phyloP scores from a whole-genome alignment of 2,329 filamentous ascomycete genomes.

The Cercospora beticola region DNA sequence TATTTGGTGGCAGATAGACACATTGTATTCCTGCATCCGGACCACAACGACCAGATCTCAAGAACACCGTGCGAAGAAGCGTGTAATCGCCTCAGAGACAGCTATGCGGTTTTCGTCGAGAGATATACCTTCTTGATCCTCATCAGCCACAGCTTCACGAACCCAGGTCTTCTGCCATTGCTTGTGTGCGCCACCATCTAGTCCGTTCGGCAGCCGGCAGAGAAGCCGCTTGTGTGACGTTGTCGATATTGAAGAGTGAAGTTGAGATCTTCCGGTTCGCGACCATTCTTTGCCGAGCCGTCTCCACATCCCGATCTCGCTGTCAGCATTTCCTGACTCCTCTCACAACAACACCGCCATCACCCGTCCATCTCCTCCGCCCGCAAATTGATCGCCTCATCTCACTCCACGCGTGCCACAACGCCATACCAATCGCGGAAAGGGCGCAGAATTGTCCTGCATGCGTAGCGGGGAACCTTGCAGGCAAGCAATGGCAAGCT shows the following conservation, averaged over 20 bases:
- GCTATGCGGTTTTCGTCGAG: background rate
- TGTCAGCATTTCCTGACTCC: background rate
- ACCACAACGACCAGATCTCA: background rate
- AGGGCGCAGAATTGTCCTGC: constrained; percentile 3
- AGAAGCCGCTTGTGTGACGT: background rate
- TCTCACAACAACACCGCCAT: background rate
- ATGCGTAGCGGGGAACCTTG: constrained; percentile 17
- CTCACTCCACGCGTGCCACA: background rate
- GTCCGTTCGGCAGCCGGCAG: background rate
- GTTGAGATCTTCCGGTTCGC: background rate
- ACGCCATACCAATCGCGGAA: background rate
- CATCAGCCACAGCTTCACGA: background rate
- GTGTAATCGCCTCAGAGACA: background rate
- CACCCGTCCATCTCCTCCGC: background rate
- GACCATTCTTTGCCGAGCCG: background rate
- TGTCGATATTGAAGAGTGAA: background rate
- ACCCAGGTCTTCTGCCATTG: background rate
- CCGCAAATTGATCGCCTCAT: background rate
- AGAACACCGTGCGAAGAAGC: background rate
- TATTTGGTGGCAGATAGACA: background rate
- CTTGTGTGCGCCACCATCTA: background rate
- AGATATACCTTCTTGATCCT: background rate
- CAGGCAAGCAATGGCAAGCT: constrained; percentile 11
- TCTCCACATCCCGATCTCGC: background rate
- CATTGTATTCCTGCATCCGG: background rate